Conservation (phyloP, 2,329 filamentous ascomycete genomes). For the Periconia digitata region DNA sequence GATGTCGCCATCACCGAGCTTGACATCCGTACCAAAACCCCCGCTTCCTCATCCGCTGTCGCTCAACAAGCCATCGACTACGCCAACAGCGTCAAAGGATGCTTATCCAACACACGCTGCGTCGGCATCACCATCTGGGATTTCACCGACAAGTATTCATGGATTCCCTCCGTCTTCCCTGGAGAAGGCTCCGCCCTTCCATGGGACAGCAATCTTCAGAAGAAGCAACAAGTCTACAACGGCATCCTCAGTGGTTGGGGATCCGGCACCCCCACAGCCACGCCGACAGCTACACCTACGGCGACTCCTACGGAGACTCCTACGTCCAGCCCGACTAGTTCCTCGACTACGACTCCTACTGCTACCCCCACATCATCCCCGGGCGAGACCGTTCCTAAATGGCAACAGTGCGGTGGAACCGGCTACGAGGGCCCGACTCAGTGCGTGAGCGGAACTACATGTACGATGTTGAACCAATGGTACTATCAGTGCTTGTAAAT, state of each 20-base stretch:
- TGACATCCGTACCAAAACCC: constrained; percentile 54
- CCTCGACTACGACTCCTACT: not conserved
- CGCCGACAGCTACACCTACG: not conserved
- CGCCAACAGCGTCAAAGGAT: constrained; percentile 54
- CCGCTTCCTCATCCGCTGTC: constrained; percentile 24
- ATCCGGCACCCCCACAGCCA: constrained; percentile 1
- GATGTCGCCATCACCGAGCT: constrained; percentile 67
- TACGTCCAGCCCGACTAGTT: not conserved
- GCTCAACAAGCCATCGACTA: constrained; percentile 54
- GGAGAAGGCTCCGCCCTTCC: constrained; percentile 48
- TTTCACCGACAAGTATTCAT: constrained; percentile 50
- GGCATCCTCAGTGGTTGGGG: constrained; percentile 23
- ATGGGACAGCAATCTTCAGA: constrained; percentile 50
- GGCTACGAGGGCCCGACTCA: constrained; percentile 44
- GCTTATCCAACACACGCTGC: constrained; percentile 57
- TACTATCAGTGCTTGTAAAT: constrained; percentile 24
- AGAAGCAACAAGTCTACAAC: constrained; percentile 41
- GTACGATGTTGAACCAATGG: constrained; percentile 47
- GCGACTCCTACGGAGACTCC: not conserved
- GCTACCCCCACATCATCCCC: not conserved
- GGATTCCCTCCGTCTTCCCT: constrained; percentile 47
- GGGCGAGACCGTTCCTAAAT: constrained; percentile 18
- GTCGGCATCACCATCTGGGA: constrained; percentile 64
- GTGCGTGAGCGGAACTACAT: constrained; percentile 45
- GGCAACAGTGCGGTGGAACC: constrained; percentile 49